phyloP scores from a whole-genome alignment of 1,139 yeast genomes.

The Geotrichum fermentans region DNA sequence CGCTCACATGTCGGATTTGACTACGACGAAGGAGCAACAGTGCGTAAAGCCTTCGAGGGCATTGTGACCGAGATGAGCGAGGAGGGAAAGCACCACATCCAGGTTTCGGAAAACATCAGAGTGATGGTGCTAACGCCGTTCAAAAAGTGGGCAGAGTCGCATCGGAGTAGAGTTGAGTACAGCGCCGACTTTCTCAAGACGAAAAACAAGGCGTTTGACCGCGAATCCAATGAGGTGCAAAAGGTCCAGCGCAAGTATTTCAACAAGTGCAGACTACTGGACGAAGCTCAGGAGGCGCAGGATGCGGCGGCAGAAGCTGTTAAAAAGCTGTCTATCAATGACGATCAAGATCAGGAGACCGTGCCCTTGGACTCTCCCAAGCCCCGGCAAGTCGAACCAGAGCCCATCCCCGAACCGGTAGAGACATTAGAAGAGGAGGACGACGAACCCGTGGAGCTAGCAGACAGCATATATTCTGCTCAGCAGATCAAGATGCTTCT shows the following conservation, averaged over 20 bases:
- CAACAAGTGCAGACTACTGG: conserved; percentile 71
- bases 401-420: neutral
- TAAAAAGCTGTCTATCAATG: neutral
- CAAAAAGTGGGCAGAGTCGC: conserved; percentile 71
- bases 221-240: conserved; percentile 47
- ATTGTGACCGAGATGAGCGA: conserved; percentile 53
- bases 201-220: conserved; percentile 52
- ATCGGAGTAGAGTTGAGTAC: conserved; percentile 60
- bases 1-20: conserved; percentile 45
- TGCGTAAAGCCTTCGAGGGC: conserved; percentile 57
- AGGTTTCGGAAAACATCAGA: conserved; percentile 61
- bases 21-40: conserved; percentile 45
- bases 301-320: neutral
- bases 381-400: neutral
- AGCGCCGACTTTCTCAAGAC: conserved; percentile 52
- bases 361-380: neutral
- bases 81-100: conserved; percentile 66
- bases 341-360: neutral
- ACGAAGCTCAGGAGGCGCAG: conserved; percentile 40
- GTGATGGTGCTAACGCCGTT: conserved; percentile 66
- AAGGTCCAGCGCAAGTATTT: conserved; percentile 65
- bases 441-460: conserved; percentile 33
- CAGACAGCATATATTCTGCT: conserved; percentile 35
- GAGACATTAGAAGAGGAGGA: conserved; percentile 11
- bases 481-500: conserved; percentile 44